Percentiles rank a stretch among this genome's conserved stretches.
Conservation (phyloP, 2,329 filamentous ascomycete genomes). For the Fusarium burgessii region DNA sequence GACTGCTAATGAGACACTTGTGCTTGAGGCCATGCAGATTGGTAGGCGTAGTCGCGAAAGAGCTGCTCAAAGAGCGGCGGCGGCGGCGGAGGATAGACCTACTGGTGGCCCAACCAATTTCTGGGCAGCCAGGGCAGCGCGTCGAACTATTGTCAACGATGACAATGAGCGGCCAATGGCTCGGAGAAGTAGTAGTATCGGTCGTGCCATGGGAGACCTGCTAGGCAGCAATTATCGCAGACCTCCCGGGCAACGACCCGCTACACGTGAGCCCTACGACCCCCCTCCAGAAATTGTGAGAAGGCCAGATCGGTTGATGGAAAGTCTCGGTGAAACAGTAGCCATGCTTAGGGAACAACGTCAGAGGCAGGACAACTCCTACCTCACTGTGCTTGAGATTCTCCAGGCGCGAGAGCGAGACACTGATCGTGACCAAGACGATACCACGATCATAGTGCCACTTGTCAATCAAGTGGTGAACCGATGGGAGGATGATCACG, state of each 20-base stretch:
- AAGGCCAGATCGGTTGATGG: conserved; percentile 51
- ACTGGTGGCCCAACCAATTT: conserved; percentile 16
- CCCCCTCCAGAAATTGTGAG: conserved; percentile 27
- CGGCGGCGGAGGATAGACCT: conserved; percentile 32
- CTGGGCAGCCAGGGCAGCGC: conserved; percentile 30
- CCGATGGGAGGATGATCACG: conserved; percentile 57
- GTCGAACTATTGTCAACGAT: conserved; percentile 35
- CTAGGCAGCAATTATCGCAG: conserved; percentile 52
- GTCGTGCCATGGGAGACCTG: conserved; percentile 56
- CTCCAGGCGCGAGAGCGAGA: conserved; percentile 52
- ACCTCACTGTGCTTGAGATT: conserved; percentile 54
- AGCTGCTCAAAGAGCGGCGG: conserved; percentile 43
- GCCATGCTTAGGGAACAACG: conserved; percentile 53
- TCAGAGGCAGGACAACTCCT: conserved; percentile 52
- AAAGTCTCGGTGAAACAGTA: conserved; percentile 53
- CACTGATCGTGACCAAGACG: conserved; percentile 51
- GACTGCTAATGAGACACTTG: conserved; percentile 65
- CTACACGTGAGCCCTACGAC: conserved; percentile 48
- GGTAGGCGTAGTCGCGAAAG: conserved; percentile 65
- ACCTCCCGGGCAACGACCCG: conserved; percentile 50
- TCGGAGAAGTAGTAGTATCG: conserved; percentile 53
- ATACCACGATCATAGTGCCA: conserved; percentile 53
- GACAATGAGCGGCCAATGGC: conserved; percentile 49
- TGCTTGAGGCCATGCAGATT: conserved; percentile 67
- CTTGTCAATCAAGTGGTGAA: conserved; percentile 54